Evolutionary conservation across 1,284 basidiomycete genomes (phyloP).

Genomic region (Irpex lacteus): DNA sequence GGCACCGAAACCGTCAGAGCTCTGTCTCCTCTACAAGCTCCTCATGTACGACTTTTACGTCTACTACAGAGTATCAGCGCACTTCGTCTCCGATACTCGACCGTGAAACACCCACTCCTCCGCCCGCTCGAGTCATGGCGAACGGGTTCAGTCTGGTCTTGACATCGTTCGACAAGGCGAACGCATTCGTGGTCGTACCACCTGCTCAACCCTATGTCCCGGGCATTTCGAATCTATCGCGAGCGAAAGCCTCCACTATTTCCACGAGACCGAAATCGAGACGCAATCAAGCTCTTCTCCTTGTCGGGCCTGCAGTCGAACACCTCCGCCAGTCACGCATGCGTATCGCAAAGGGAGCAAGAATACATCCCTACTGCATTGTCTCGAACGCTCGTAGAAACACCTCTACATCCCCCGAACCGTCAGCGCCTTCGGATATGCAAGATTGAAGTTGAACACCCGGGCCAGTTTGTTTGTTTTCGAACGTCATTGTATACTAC

Average conservation of each 20-base stretch:
- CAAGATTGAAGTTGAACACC: background rate
- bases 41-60: conserved; percentile 21
- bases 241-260: conserved; percentile 5
- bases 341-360: conserved; percentile 41
- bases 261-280: background rate
- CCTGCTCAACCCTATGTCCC: conserved; percentile 15
- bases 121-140: conserved; percentile 18
- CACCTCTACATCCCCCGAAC: background rate
- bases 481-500: background rate
- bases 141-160: conserved; percentile 18
- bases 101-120: conserved; percentile 14
- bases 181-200: conserved; percentile 51
- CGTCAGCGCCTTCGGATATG: background rate
- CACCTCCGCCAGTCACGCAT: conserved; percentile 29
- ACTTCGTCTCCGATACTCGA: background rate
- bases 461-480: background rate
- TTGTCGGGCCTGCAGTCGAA: conserved; percentile 28
- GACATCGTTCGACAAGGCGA: conserved; percentile 41
- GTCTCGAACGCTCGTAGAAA: conserved; percentile 13
- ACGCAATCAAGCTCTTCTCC: conserved; percentile 11
- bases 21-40: conserved; percentile 30
- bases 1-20: conserved; percentile 28
- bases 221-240: conserved; percentile 10
- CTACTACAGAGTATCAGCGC: conserved; percentile 23
- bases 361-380: conserved; percentile 53